Base-by-base conservation (phyloP, 1,284 basidiomycete genomes). In the Ganoderma leucocontextum region DNA sequence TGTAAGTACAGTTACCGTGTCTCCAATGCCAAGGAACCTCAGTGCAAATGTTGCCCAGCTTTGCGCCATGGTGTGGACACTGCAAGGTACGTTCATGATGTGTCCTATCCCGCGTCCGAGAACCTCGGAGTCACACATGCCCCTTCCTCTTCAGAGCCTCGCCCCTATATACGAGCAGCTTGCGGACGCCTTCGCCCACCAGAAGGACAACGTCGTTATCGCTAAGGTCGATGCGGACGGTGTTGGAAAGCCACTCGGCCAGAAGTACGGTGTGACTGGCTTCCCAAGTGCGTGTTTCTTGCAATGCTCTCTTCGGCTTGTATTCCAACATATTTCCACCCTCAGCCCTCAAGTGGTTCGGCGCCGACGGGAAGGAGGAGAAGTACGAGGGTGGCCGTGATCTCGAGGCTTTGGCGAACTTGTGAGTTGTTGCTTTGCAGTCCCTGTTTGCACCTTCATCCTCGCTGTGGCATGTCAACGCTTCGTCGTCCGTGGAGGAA, bases 171-270 rank as follows among this genome's bases (percentile, higher is more conserved):
- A 95, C 74, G 97, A 97, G 79, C 86, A 97, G 79, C 88, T 98
- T 22, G 97, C 91, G 44, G 93, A 97, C 76, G 92, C 93, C 13
- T 98, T 91, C 77, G 82, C 87, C 5, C 86, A 91, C 70, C 88
- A 85, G 58, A 91, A 92, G 76, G 90, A 95, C 79, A 94, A 93
- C 78, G 93, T 98, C 33, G 75, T 95, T 64, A 90, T 98, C 72
- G 96, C 96, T 70, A 98, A 98, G 80, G 92, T 97, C 7, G 96
- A 98, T 75, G 96, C 95, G 1, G 96, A 98, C 76, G 94, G 94
- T 68, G 92, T 79, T 53, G 95, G 95, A 72, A 91, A 90, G 76
- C 83, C 88, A 1, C 76, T 95, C 42, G 93, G 91, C 65, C 80
- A 87, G 75, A 89, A 91, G 79, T 95, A 89, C 76, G 95, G 86